Percentiles rank a stretch among this genome's conserved stretches.
Evolutionary conservation across 441 rosid genomes (phyloP).

Genomic region (Populus hybrid): DNA sequence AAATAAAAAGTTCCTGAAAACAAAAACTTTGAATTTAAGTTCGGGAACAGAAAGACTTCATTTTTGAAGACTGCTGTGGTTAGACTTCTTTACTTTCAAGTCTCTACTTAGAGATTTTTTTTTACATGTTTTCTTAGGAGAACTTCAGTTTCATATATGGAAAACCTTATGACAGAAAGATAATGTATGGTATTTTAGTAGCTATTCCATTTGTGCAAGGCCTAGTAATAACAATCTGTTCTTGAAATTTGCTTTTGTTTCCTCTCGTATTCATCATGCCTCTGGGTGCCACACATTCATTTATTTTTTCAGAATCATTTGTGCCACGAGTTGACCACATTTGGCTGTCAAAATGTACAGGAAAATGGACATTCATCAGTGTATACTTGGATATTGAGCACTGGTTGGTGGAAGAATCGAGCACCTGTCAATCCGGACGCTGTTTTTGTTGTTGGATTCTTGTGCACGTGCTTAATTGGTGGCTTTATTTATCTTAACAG

Average conservation of each 20-base stretch:
- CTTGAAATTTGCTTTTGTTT: neutral
- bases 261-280: neutral
- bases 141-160: neutral
- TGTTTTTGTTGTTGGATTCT: slow-evolving; percentile 48
- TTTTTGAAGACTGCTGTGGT: neutral
- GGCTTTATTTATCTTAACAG: slow-evolving; percentile 67
- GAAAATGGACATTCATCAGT: slow-evolving; percentile 61
- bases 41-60: neutral
- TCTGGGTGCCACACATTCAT: neutral
- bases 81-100: neutral
- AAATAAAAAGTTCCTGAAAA: neutral
- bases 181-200: neutral
- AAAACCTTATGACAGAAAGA: neutral
- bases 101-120: neutral
- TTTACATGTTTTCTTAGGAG: neutral
- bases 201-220: neutral
- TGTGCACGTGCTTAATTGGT: slow-evolving; percentile 47
- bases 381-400: slow-evolving; percentile 68
- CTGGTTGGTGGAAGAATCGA: slow-evolving; percentile 67
- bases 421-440: slow-evolving; percentile 67
- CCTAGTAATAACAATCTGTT: neutral
- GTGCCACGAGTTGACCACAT: neutral
- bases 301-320: neutral
- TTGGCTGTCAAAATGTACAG: slow-evolving; percentile 21
- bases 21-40: neutral